Percentiles rank a stretch among this genome's conserved stretches.
phyloP scores from a whole-genome alignment of 1,139 yeast genomes.

The Sugiyamaella grinbergsii region DNA sequence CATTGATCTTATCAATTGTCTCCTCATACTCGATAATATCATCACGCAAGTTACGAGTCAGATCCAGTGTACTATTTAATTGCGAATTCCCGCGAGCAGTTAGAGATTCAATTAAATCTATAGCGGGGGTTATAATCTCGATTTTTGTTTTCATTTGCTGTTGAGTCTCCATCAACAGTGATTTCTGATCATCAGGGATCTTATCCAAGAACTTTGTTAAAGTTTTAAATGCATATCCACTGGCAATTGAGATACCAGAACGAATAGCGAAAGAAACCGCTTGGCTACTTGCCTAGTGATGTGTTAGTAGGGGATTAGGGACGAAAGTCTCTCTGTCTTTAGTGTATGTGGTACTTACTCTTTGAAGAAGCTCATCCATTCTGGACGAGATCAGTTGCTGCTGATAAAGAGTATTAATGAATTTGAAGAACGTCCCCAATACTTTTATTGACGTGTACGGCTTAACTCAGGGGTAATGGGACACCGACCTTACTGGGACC shows the following conservation, averaged over 20 bases:
- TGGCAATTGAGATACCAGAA: slow-evolving; percentile 75
- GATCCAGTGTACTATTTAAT: slow-evolving; percentile 56
- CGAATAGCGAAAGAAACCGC: slow-evolving; percentile 79
- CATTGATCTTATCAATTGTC: slow-evolving; percentile 45
- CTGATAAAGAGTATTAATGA: no score
- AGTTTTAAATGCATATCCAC: slow-evolving; percentile 72
- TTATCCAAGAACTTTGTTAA: slow-evolving; percentile 60
- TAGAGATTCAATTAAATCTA: slow-evolving; percentile 66
- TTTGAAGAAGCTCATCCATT: slow-evolving; percentile 14
- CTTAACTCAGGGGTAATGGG: neutral
- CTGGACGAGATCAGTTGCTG: no score
- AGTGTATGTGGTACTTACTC: slow-evolving; percentile 2
- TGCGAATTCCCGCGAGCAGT: slow-evolving; percentile 74
- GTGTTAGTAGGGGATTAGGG: neutral
- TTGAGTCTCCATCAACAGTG: slow-evolving; percentile 48
- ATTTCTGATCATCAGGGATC: slow-evolving; percentile 61
- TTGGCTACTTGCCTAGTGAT: slow-evolving; percentile 65
- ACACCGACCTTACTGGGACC: neutral
- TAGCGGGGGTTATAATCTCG: slow-evolving; percentile 64
- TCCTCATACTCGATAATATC: slow-evolving; percentile 65
- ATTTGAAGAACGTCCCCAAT: neutral
- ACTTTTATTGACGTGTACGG: neutral
- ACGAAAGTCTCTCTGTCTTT: neutral
- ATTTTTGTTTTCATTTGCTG: slow-evolving; percentile 60
- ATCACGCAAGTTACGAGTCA: slow-evolving; percentile 58